Evolutionary conservation across 495 filamentous ascomycete species (phyloP).

Genomic region (Aspergillus conjunctus): DNA sequence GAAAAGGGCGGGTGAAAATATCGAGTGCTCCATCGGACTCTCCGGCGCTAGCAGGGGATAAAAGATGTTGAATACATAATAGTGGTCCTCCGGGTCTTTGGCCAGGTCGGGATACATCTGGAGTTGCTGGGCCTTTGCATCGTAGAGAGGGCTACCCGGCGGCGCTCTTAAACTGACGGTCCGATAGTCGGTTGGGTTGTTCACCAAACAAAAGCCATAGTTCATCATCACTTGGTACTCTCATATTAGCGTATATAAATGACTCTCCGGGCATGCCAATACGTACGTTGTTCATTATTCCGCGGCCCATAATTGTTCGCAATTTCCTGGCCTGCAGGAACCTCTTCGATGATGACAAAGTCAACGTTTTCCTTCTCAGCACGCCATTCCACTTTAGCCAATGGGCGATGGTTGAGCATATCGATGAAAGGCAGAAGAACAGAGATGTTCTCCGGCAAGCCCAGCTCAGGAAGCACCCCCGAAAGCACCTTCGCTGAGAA

Average conservation of each 20-base stretch:
- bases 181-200: conserved; percentile 60
- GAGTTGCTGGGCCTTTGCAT: conserved; percentile 37
- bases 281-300: conserved; percentile 64
- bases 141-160: conserved; percentile 42
- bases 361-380: conserved; percentile 49
- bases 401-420: conserved; percentile 59
- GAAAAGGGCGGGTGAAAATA: conserved; percentile 51
- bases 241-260: neutral
- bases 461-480: conserved; percentile 34
- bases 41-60: conserved; percentile 43
- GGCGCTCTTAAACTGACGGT: conserved; percentile 48
- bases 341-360: conserved; percentile 49
- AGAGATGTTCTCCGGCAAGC: conserved; percentile 43
- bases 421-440: conserved; percentile 65
- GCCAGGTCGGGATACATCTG: conserved; percentile 38
- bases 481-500: conserved; percentile 52
- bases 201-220: conserved; percentile 64
- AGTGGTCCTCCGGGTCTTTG: conserved; percentile 41
- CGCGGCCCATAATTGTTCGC: conserved; percentile 72
- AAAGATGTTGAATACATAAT: conserved; percentile 51
- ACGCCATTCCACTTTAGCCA: conserved; percentile 63
- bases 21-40: conserved; percentile 43
- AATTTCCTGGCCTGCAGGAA: conserved; percentile 56
- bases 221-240: conserved; percentile 58
- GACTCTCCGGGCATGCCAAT: neutral